A percentile compares a stretch with the other conserved stretches of the same genome.
phyloP scores from a whole-genome alignment of 805 yeast genomes.

The Candida endomychidarum region DNA sequence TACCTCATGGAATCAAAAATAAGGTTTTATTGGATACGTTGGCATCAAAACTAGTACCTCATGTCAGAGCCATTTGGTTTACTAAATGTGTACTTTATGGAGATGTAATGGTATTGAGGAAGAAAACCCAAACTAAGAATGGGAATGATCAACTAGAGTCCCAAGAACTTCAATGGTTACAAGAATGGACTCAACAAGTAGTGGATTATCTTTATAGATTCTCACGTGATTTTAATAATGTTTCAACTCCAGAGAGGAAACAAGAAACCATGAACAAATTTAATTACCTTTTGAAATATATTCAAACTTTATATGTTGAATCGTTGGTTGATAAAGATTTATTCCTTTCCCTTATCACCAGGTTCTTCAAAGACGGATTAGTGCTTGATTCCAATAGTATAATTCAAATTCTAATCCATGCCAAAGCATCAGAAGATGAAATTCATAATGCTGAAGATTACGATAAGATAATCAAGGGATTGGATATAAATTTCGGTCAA shows the following conservation, averaged over 20 bases:
- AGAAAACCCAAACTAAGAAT: slow-evolving; percentile 27
- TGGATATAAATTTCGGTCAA: slow-evolving; percentile 35
- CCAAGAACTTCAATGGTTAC: slow-evolving; percentile 63
- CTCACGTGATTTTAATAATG: slow-evolving; percentile 38
- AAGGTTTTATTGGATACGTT: slow-evolving; percentile 72
- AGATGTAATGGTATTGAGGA: slow-evolving; percentile 45
- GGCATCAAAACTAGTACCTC: slow-evolving; percentile 64
- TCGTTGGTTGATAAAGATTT: slow-evolving; percentile 59
- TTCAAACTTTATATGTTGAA: slow-evolving; percentile 68
- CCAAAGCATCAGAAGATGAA: slow-evolving; percentile 13
- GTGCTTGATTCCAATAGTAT: slow-evolving; percentile 30
- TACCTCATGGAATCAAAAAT: slow-evolving; percentile 89
- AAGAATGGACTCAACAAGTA: slow-evolving; percentile 90
- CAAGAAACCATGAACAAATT: slow-evolving; percentile 50
- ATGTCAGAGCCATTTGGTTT: slow-evolving; percentile 86
- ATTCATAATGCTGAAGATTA: slow-evolving; percentile 21
- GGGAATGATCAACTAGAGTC: slow-evolving; percentile 17
- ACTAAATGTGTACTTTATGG: slow-evolving; percentile 83
- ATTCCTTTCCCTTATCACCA: slow-evolving; percentile 64
- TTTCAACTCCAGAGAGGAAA: slow-evolving; percentile 29
- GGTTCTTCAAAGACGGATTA: slow-evolving; percentile 43
- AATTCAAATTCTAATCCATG: slow-evolving; percentile 22
- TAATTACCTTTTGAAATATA: slow-evolving; percentile 57
- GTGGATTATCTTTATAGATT: slow-evolving; percentile 56
- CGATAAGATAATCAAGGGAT: slow-evolving; percentile 14